phyloP scores from a whole-genome alignment of 2,329 filamentous ascomycete species.

The Fusarium poae region DNA sequence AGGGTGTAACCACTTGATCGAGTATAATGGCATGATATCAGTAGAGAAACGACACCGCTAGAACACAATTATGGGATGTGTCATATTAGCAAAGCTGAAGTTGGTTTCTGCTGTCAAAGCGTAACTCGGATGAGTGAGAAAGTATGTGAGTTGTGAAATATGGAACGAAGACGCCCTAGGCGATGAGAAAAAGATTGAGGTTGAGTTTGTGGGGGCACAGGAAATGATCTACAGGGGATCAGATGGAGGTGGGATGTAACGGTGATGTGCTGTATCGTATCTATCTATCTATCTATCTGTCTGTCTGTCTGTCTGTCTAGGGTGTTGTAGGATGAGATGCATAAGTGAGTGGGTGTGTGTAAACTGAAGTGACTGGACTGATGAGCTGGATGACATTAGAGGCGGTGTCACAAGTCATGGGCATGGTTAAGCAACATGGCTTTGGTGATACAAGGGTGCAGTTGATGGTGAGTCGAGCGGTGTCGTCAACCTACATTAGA shows the following conservation, averaged over 20 bases:
- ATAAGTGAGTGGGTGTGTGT: neutral
- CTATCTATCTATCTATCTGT: slow-evolving; percentile 1
- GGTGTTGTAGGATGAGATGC: slow-evolving; percentile 1
- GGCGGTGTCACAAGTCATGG: slow-evolving; percentile 9
- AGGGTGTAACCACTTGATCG: neutral
- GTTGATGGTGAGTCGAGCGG: neutral
- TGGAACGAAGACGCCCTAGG: neutral
- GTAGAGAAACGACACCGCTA: neutral
- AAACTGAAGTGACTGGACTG: neutral
- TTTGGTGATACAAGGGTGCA: neutral
- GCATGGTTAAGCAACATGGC: neutral
- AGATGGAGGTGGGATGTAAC: slow-evolving; percentile 10
- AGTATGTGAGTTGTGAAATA: neutral
- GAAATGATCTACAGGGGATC: slow-evolving; percentile 11
- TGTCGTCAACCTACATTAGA: slow-evolving; percentile 4
- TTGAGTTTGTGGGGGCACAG: slow-evolving; percentile 3
- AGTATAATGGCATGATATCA: neutral
- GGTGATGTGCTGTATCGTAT: slow-evolving; percentile 7
- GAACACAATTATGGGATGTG: neutral
- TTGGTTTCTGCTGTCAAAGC: slow-evolving; percentile 7
- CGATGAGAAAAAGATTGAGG: slow-evolving; percentile 3
- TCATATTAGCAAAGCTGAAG: neutral
- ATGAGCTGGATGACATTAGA: slow-evolving; percentile 3
- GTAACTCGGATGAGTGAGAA: neutral
- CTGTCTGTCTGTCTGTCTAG: neutral